A percentile compares a stretch with the other conserved stretches of the same genome.
These are phyloP conservation scores for Somion occarium DNA, from an alignment of 1,284 basidiomycete species.

Conservation along the genomic window DNA sequence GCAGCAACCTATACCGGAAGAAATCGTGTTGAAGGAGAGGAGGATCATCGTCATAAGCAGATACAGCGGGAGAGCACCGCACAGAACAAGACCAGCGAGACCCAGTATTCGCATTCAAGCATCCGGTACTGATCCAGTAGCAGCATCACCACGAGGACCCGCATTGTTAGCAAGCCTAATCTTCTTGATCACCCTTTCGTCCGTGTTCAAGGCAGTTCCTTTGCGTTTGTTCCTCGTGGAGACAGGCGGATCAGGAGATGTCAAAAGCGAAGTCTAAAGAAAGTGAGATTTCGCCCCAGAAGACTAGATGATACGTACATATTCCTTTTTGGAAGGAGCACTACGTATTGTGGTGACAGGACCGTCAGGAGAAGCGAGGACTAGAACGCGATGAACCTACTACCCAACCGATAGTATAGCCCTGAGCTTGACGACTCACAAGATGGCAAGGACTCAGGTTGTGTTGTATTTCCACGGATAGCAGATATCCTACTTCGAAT, in stretches of 20 bases:
- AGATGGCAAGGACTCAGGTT: background rate
- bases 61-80: background rate
- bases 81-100: no score
- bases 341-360: background rate
- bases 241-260: conserved; percentile 15
- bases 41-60: background rate
- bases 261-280: background rate
- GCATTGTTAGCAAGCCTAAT: conserved; percentile 1
- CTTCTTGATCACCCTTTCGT: conserved; percentile 12
- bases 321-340: background rate
- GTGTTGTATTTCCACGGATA: conserved; percentile 2
- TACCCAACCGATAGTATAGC: background rate
- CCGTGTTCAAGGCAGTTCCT: conserved; percentile 15
- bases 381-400: background rate
- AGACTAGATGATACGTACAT: background rate
- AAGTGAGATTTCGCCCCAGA: background rate
- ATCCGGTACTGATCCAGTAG: background rate
- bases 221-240: conserved; percentile 19
- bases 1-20: background rate
- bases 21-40: background rate
- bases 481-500: conserved; percentile 15
- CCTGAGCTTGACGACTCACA: background rate
- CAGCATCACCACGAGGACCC: background rate
- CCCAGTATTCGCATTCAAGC: no score
- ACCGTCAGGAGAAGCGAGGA: background rate